A percentile compares a stretch with the other conserved stretches of the same genome.
Conservation (phyloP, 1,284 basidiomycete genomes). For the Malassezia restricta region DNA sequence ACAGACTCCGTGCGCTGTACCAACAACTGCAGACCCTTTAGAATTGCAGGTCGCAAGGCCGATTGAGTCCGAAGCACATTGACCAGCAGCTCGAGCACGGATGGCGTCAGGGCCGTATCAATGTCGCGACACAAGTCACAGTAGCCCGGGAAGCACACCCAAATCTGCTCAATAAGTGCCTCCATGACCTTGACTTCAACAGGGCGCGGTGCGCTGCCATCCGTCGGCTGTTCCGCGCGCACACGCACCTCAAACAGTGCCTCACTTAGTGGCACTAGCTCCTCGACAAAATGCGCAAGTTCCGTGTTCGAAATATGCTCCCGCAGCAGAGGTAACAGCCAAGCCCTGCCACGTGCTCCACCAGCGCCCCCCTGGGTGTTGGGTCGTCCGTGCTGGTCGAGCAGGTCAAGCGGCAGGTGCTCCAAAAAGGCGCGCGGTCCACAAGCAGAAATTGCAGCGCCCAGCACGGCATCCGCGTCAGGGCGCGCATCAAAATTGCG, state of each 20-base stretch:
- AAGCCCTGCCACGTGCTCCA: slow-evolving; percentile 56
- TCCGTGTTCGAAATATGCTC: slow-evolving; percentile 64
- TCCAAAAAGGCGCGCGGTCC: slow-evolving; percentile 70
- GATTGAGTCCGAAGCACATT: slow-evolving; percentile 81
- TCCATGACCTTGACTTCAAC: slow-evolving; percentile 87
- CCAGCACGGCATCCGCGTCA: slow-evolving; percentile 67
- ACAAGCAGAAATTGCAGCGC: slow-evolving; percentile 68
- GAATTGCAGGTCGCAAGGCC: slow-evolving; percentile 65
- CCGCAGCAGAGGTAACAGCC: slow-evolving; percentile 79
- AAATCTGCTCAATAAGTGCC: slow-evolving; percentile 80
- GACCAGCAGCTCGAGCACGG: slow-evolving; percentile 57
- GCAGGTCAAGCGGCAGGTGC: slow-evolving; percentile 68
- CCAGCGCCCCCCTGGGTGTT: slow-evolving; percentile 47
- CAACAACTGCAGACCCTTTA: slow-evolving; percentile 66
- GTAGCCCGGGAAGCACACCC: slow-evolving; percentile 58
- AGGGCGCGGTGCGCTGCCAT: slow-evolving; percentile 52
- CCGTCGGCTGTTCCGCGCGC: slow-evolving; percentile 62
- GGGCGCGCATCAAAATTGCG: slow-evolving; percentile 84
- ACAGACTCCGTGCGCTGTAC: slow-evolving; percentile 61
- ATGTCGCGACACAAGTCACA: slow-evolving; percentile 75
- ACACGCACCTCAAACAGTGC: slow-evolving; percentile 60
- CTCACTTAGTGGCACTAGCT: slow-evolving; percentile 88
- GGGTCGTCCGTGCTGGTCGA: slow-evolving; percentile 18
- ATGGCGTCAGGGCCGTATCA: slow-evolving; percentile 22
- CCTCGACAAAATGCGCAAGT: slow-evolving; percentile 71